phyloP scores from a whole-genome alignment of 768 basidiomycete genomes.

The Tricholoma flavovirens region DNA sequence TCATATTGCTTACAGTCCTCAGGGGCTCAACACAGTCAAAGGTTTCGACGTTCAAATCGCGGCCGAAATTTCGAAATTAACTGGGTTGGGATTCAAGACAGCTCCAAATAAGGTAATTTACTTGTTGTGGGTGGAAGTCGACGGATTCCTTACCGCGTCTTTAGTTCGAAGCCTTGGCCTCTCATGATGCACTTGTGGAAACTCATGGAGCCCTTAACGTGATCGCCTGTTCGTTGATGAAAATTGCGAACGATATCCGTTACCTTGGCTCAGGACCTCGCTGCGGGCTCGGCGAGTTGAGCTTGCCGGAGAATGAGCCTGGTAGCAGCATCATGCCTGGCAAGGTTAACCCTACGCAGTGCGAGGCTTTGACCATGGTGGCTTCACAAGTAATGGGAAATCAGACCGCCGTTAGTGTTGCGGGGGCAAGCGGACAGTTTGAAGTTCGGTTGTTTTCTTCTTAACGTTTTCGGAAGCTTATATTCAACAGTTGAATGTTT shows the following conservation, averaged over 20 bases:
- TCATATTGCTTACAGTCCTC: slow-evolving; percentile 6
- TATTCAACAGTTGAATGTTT: slow-evolving; percentile 81
- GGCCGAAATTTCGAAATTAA: slow-evolving; percentile 83
- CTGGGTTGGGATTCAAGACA: slow-evolving; percentile 88
- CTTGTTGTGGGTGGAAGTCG: not conserved
- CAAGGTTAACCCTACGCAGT: slow-evolving; percentile 99
- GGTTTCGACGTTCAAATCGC: slow-evolving; percentile 97
- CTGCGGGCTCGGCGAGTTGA: slow-evolving; percentile 93
- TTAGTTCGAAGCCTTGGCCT: slow-evolving; percentile 94
- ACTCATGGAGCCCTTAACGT: slow-evolving; percentile 96
- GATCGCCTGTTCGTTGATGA: slow-evolving; percentile 95
- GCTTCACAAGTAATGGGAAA: slow-evolving; percentile 99
- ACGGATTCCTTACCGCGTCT: slow-evolving; percentile 3
- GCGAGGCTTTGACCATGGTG: slow-evolving; percentile 98
- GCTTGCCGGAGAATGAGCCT: slow-evolving; percentile 96
- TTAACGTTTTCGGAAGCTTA: not conserved
- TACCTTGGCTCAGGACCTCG: slow-evolving; percentile 97
- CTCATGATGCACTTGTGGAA: slow-evolving; percentile 98
- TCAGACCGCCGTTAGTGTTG: slow-evolving; percentile 87
- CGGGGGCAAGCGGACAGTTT: slow-evolving; percentile 94
- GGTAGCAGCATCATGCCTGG: slow-evolving; percentile 99
- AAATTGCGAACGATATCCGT: slow-evolving; percentile 98
- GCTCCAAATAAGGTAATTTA: slow-evolving; percentile 89
- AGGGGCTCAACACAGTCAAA: slow-evolving; percentile 96
- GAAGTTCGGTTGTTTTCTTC: slow-evolving; percentile 55